Evolutionary conservation across 106 monocot genomes (phyloP), one percentile per base, ranked within the genome.

Genomic region (Chionographis japonica): DNA sequence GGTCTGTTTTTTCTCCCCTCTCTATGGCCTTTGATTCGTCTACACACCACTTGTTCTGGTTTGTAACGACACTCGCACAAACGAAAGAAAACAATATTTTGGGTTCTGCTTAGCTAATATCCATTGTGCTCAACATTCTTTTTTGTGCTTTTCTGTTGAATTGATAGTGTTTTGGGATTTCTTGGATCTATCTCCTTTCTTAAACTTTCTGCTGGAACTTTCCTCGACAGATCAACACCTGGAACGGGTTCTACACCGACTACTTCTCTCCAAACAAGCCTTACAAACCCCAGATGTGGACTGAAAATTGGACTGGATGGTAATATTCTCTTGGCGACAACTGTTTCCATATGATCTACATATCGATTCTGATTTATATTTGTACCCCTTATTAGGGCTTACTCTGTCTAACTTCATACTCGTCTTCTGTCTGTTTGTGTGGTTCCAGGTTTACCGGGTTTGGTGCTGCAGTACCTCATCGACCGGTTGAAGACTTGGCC

Each of bases 231-330:
- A 90, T 95, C 51, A 77, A 95, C 68, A 91, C 91, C 2, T 95
- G 95, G 76, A 95, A 95, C 66, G 95, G 95, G 11, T 95, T 91
- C 73, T 95, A 95, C 49, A 80, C 84, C 46, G 95, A 95, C 55
- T 68, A 77, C 38, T 95, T 95, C 68, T 78, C 80, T 19, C 95
- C 95, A 20, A 91, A 91, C 58, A 71, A 84, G 68, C 75, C 77
- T 66, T 78, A 88, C 74, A 95, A 91, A 60, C 95, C 95, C 46
- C 80, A 60, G 46, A 91, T 95, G 84, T 91, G 91, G 88, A 95
- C 95, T 54, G 95, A 95, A 72, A 84, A 73, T 68, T 95, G 95
- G 95, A 95, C 80, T 76, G 85, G 84, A 14, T 95, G 95, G 95
- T 94, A 90, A 74, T 58, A 50, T 54, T 4, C 38, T 50, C 13